Evolutionary conservation across 257 asterid genomes (phyloP).

Genomic region (Dorcoceras hygrometricum): DNA sequence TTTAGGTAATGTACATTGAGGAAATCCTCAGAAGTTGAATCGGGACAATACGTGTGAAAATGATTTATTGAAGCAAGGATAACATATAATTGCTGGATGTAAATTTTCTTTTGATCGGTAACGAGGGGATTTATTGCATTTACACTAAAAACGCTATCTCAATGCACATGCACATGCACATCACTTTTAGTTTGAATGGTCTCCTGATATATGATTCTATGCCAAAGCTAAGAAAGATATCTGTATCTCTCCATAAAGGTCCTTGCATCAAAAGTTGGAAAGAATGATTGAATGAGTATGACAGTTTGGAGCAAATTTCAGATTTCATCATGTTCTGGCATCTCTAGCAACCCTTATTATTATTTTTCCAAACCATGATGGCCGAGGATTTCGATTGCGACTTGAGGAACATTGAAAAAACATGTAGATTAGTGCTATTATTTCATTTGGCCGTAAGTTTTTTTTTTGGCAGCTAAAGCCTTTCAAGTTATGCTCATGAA

Average conservation of each 20-base stretch:
- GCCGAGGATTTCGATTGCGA: neutral
- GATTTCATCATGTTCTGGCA: neutral
- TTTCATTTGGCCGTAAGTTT: neutral
- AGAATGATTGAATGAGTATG: neutral
- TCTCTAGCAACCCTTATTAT: neutral
- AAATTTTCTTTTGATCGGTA: too few relatives aligned
- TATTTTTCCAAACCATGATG: neutral
- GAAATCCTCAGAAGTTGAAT: neutral
- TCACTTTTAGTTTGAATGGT: neutral
- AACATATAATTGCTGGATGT: neutral
- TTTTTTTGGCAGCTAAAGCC: neutral
- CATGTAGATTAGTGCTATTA: neutral
- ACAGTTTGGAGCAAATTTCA: constrained; percentile 4
- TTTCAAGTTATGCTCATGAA: neutral
- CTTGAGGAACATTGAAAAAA: too few relatives aligned
- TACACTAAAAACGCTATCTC: neutral
- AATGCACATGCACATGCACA: neutral
- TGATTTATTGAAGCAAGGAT: neutral
- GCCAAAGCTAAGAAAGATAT: neutral
- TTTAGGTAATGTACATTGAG: neutral
- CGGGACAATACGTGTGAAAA: neutral
- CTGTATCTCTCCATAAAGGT: neutral
- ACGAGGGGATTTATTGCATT: neutral
- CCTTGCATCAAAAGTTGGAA: neutral
- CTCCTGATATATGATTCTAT: too few relatives aligned